Evolutionary conservation across 768 basidiomycete genomes (phyloP), one percentile per base, ranked within the genome.

Genomic region (Suillus discolor): DNA sequence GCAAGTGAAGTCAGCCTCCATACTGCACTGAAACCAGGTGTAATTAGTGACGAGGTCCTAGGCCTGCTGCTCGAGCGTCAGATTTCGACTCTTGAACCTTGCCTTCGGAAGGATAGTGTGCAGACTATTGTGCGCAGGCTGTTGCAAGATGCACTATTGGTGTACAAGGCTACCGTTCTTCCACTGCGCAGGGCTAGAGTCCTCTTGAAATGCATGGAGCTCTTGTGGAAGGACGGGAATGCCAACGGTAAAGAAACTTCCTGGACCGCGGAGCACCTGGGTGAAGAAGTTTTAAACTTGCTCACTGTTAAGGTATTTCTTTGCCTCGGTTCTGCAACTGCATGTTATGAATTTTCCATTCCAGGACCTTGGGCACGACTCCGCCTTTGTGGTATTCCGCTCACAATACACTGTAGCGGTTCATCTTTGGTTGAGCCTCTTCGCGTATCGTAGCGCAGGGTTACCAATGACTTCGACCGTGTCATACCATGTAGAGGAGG

Each of bases 391-490:
- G 0, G 65, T 60, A 4, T 77, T 78, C 62, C 64, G 75, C 63
- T 71, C 70, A 8, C 87, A 91, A 71, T 87, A 89, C 69, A 81
- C 78, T 36, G 82, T 85, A 1, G 76, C 82, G 1, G 79, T 83
- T 0, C 86, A 91, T 70, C 80, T 96, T 31, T 91, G 89, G 88
- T 77, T 87, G 54, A 87, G 89, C 0, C 77, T 96, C 23, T 88
- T 92, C 70, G 83, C 86, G 0, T 92, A 95, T 75, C 84, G 86
- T 16, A 79, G 78, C 6, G 78, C 74, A 11, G 80, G 84, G 63
- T 66, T 76, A 1, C 75, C 83, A 28, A 83, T 86, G 71, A 80
- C 78, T 63, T 64, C 75, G 0, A 70, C 82, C 2, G 81, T 92
- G 49, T 76, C 83, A 9, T 71, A 77, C n/a, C 86, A 88, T 57